Base-by-base conservation (phyloP, 805 yeast genomes). In the Suhomyces pyralidae region DNA sequence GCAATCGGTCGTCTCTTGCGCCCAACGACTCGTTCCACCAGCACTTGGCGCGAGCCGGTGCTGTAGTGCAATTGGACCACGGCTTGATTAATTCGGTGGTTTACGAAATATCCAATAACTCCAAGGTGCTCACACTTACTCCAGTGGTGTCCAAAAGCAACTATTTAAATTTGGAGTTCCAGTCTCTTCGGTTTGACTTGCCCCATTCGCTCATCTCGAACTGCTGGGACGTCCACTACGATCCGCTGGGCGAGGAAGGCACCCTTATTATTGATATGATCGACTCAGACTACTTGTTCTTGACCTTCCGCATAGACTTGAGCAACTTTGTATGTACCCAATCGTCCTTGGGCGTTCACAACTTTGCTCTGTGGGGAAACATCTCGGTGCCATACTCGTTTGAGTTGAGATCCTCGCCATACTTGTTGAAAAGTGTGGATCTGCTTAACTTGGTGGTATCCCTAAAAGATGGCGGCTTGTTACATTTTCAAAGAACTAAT, bases 391-490 rank as follows among this genome's bases (percentile, higher is more conserved):
- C 94, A 0, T 88, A 85, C 65, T 72, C 79, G n/a, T 75, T 75
- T 58, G 80, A 75, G 52, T 64, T 75, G 51, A 63, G 76, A 44
- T 69, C 73, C 3, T 52, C 65, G 22, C 90, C 93, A 1, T 80
- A 81, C 43, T 67, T 77, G 19, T 59, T 87, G 55, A 71, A 76
- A 48, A 65, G 85, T 1, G 66, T 84, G 14, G 76, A 81, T 30
- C 55, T 69, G 0, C 60, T 63, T 2, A 75, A 78, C 45, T 62
- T 83, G 7, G 64, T 90, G 3, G 82, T 86, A 0, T 76, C 90
- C 4, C 72, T 91, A 47, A 76, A 78, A 44, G 96, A 92, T 68
- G 97, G 97, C 24, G 90, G 92, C 1, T 65, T 91, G 42, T 68
- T 90, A 48, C 84, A 83, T 45, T 71, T 87, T 52, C 59, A 61